A percentile compares a stretch with the other conserved stretches of the same genome.
These are phyloP conservation scores for Biscogniauxia sp. DNA, from an alignment of 2,329 filamentous ascomycete genomes.

Conservation along the genomic window DNA sequence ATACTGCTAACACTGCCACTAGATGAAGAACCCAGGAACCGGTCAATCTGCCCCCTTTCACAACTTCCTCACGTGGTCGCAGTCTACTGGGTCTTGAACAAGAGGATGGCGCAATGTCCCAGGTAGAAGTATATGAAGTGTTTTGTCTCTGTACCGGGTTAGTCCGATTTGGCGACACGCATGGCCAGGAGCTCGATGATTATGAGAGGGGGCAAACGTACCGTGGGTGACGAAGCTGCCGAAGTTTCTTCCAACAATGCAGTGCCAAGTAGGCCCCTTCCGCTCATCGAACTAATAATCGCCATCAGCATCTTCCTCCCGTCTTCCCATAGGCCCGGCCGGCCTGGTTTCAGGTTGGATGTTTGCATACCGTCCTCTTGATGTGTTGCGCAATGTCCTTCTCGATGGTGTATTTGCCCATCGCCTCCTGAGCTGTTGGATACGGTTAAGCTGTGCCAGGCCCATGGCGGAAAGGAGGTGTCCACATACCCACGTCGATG, in stretches of 20 bases:
- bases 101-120: conserved; percentile 93
- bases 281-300: conserved; percentile 80
- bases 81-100: conserved; percentile 94
- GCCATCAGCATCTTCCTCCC: conserved; percentile 46
- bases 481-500: conserved; percentile 84
- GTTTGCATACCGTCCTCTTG: conserved; percentile 32
- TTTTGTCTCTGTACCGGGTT: conserved; percentile 73
- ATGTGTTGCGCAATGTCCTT: conserved; percentile 46
- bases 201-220: conserved; percentile 41
- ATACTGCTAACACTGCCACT: neutral
- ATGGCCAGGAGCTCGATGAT: conserved; percentile 6
- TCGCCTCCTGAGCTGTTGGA: conserved; percentile 56
- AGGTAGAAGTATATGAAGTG: conserved; percentile 99
- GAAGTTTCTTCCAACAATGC: conserved; percentile 97
- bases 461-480: neutral
- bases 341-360: conserved; percentile 63
- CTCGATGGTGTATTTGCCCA: conserved; percentile 61
- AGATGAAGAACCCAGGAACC: neutral
- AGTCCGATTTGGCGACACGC: conserved; percentile 1
- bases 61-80: neutral
- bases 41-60: neutral
- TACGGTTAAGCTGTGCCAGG: conserved; percentile 18
- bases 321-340: conserved; percentile 52
- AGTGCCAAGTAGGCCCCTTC: conserved; percentile 98
- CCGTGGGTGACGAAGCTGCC: conserved; percentile 98